Percentiles rank a stretch among this genome's conserved stretches.
phyloP scores from a whole-genome alignment of 345 rosid genomes.

The Citrus hindsii region DNA sequence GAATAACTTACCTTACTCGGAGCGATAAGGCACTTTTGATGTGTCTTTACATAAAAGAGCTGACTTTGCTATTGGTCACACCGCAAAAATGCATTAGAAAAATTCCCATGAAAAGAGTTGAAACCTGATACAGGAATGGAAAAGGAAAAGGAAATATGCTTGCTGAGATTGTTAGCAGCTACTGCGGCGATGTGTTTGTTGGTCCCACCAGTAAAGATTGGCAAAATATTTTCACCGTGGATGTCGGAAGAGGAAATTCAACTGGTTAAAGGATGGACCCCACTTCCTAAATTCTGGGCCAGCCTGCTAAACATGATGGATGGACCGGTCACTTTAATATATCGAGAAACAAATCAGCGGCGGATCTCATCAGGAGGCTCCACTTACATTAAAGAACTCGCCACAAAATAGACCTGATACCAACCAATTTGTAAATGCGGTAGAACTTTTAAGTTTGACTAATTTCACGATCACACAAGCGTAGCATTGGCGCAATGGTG shows the following conservation, averaged over 20 bases:
- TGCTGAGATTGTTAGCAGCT: neutral
- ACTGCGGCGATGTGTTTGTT: neutral
- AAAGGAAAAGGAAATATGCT: too few species aligned
- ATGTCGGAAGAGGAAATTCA: neutral
- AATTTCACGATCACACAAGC: neutral
- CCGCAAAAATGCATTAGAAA: neutral
- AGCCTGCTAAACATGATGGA: neutral
- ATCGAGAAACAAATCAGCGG: neutral
- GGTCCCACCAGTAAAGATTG: neutral
- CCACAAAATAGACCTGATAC: neutral
- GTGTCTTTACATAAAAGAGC: neutral
- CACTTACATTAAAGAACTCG: neutral
- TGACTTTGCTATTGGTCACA: neutral
- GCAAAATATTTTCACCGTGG: neutral
- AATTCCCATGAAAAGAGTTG: neutral
- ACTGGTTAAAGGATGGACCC: constrained; percentile 11
- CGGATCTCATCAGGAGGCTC: neutral
- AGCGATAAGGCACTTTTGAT: neutral
- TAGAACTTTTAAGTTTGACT: neutral
- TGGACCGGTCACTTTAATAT: neutral
- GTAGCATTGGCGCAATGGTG: neutral
- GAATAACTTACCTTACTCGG: neutral
- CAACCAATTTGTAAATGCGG: constrained; percentile 9
- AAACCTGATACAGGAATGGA: neutral
- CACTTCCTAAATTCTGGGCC: neutral